Conservation (phyloP, 768 basidiomycete genomes). For the Kwoniella mangroviensis region DNA sequence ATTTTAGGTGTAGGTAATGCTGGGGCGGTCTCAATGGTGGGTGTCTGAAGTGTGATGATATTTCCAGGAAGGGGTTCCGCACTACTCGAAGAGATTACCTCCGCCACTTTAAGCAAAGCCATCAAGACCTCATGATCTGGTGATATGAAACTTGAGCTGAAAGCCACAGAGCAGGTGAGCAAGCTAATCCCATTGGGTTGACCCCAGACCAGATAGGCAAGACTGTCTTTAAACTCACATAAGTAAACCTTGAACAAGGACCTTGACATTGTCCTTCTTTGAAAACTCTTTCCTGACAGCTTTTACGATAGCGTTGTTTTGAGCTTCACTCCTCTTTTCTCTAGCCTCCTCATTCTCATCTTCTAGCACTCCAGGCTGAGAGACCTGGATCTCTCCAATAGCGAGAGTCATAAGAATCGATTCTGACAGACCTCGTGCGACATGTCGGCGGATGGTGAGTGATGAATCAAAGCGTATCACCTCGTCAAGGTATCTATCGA, state of each 20-base stretch:
- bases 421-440: constrained; percentile 81
- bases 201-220: too few species aligned
- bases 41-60: constrained; percentile 77
- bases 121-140: constrained; percentile 86
- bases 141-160: constrained; percentile 26
- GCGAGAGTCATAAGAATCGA: constrained; percentile 82
- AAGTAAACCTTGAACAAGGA: constrained; percentile 78
- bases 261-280: constrained; percentile 71
- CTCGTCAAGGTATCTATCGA: constrained; percentile 84
- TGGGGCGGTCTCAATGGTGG: constrained; percentile 65
- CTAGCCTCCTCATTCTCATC: constrained; percentile 64
- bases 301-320: constrained; percentile 72
- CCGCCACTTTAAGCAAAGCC: constrained; percentile 88
- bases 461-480: constrained; percentile 87
- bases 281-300: constrained; percentile 85
- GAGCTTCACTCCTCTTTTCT: constrained; percentile 68
- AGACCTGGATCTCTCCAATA: constrained; percentile 77
- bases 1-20: constrained; percentile 61
- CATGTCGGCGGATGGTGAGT: constrained; percentile 78
- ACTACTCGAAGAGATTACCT: constrained; percentile 78
- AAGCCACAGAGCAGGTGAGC: neutral
- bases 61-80: constrained; percentile 85
- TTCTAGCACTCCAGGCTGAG: constrained; percentile 56
- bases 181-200: constrained; percentile 1
- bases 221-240: constrained; percentile 63